Conservation (phyloP, 169 alveolate genomes). For the Amoebophrya sp. region DNA sequence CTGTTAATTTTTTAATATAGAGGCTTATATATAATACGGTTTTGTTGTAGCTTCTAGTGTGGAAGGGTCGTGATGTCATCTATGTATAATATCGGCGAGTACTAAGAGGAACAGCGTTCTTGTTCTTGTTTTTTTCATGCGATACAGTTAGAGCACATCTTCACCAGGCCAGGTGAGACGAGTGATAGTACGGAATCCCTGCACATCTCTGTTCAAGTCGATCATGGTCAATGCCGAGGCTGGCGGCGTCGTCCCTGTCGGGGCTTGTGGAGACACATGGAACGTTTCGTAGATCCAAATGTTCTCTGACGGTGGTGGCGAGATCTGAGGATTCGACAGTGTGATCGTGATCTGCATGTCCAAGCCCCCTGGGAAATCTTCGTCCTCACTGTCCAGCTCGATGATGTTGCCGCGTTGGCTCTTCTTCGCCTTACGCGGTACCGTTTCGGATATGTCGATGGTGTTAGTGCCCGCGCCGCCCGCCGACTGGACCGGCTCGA, state of each 20-base stretch:
- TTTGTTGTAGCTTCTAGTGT: too few relatives aligned
- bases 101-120: too few relatives aligned
- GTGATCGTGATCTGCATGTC: slow-evolving; percentile 13
- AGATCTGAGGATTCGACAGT: slow-evolving; percentile 17
- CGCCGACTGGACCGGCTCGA: not conserved
- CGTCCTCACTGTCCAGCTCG: slow-evolving; percentile 30
- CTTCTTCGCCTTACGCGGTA: slow-evolving; percentile 28
- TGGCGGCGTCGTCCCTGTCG: not conserved
- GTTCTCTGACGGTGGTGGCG: slow-evolving; percentile 5
- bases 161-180: too few relatives aligned
- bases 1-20: not conserved
- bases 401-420: slow-evolving; percentile 23
- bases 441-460: not conserved
- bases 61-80: too few relatives aligned
- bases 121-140: too few relatives aligned
- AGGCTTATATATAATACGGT: too few relatives aligned
- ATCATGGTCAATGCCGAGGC: not conserved
- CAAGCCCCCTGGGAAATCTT: not conserved
- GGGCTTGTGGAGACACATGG: not conserved
- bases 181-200: slow-evolving; percentile 4
- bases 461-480: not conserved
- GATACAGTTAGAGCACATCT: too few relatives aligned
- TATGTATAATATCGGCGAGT: too few relatives aligned
- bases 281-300: slow-evolving; percentile 32
- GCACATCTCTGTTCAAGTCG: slow-evolving; percentile 24